phyloP scores from a whole-genome alignment of 1,284 basidiomycete species.

The Trametes hirsuta region DNA sequence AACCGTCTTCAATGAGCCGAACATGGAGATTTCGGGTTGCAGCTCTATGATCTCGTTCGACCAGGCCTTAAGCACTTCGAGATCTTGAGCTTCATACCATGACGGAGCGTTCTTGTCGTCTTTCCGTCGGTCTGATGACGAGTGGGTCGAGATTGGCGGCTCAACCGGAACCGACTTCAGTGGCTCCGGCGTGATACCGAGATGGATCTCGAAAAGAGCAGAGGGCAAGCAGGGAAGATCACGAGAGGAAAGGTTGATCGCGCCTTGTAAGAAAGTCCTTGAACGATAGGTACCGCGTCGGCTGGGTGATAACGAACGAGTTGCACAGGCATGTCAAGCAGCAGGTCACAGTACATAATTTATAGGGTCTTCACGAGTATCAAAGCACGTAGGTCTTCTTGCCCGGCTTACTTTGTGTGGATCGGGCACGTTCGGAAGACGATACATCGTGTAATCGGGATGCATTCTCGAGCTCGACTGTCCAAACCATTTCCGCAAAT shows the following conservation, averaged over 20 bases:
- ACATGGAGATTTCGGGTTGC: conserved; percentile 78
- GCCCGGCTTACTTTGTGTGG: too few species aligned
- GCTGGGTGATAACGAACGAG: conserved; percentile 20
- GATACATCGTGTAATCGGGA: too few species aligned
- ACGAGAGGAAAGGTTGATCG: conserved; percentile 73
- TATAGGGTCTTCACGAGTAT: too few species aligned
- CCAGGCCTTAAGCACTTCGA: conserved; percentile 72
- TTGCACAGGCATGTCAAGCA: conserved; percentile 24
- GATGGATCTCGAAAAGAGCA: conserved; percentile 77
- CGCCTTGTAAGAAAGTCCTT: conserved; percentile 47
- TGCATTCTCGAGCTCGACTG: too few species aligned
- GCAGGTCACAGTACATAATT: not conserved
- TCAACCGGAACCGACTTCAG: conserved; percentile 66
- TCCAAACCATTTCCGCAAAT: too few species aligned
- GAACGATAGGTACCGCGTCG: conserved; percentile 24
- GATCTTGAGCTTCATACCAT: conserved; percentile 81
- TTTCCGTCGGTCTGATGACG: conserved; percentile 16
- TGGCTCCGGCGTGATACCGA: conserved; percentile 67
- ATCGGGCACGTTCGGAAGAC: too few species aligned
- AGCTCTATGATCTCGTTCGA: conserved; percentile 78
- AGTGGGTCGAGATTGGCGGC: conserved; percentile 46
- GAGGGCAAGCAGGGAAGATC: conserved; percentile 72
- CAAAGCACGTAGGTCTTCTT: too few species aligned
- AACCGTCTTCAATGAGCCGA: conserved; percentile 75
- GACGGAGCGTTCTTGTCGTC: conserved; percentile 47